Evolutionary conservation across 2,329 filamentous ascomycete species (phyloP), one percentile per base, ranked within the genome.

Genomic region (Apiospora kogelbergensis): DNA sequence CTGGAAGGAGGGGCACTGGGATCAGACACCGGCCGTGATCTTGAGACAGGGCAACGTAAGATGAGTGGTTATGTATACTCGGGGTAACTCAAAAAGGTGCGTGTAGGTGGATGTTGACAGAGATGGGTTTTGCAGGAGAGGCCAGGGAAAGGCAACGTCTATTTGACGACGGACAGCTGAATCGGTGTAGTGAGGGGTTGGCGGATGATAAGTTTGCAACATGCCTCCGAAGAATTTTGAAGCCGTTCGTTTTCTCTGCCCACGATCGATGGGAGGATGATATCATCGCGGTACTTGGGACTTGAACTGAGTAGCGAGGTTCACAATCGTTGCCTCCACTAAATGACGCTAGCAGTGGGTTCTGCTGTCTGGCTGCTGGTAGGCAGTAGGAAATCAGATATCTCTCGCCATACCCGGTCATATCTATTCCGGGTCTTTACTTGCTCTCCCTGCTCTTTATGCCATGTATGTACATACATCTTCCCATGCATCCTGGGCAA

Each of bases 291-390:
- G 42, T 40, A 45, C 63, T n/a, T 30, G n/a, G 42, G 24, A 45
- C 63, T n/a, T 30, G 24, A 15, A 24, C 41, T 33, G 65, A 66
- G 26, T 44, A 48, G 42, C 65, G 30, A 24, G 37, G 37, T n/a
- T 44, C 26, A 7, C 44, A 15, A 37, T 30, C 41, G 17, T n/a
- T 45, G 13, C 63, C 42, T 66, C 65, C 65, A 66, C 65, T 30
- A 48, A 53, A 66, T 66, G 65, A 66, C 65, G 65, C 65, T 66
- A 66, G 65, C 44, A 46, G 65, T 66, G 65, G 65, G 20, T 66
- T 66, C 33, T 53, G 30, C 45, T 40, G 30, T 40, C 41, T 48
- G 33, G 37, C 44, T 53, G 26, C 26, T 13, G 64, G 17, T 30
- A 26, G 46, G n/a, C 15, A 22, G 44, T 22, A 13, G 26, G 48